phyloP scores from a whole-genome alignment of 2,329 filamentous ascomycete species.

The Malbranchea zuffiana region DNA sequence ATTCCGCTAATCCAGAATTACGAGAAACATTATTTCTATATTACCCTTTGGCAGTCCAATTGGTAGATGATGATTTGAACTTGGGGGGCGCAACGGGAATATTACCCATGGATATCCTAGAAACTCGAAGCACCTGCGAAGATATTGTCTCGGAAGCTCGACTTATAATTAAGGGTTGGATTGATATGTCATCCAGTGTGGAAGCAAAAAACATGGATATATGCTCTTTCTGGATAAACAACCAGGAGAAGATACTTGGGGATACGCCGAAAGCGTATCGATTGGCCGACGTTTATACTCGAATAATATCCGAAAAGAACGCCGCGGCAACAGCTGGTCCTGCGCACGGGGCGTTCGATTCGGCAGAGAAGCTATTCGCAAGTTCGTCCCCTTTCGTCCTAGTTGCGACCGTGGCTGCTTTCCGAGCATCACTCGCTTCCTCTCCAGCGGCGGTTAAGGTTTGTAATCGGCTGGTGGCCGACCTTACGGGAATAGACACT shows the following conservation, averaged over 20 bases:
- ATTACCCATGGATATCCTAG: conserved; percentile 38
- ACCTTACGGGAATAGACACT: conserved; percentile 46
- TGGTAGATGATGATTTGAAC: conserved; percentile 51
- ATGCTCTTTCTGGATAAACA: conserved; percentile 27
- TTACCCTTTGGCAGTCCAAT: conserved; percentile 44
- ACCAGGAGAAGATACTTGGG: conserved; percentile 23
- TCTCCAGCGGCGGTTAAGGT: conserved; percentile 40
- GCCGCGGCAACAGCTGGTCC: conserved; percentile 20
- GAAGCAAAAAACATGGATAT: neutral
- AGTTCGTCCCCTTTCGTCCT: conserved; percentile 37
- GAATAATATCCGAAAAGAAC: conserved; percentile 27
- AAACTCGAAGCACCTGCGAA: conserved; percentile 43
- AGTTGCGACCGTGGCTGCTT: conserved; percentile 39
- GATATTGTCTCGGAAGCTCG: conserved; percentile 44
- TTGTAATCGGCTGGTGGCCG: conserved; percentile 51
- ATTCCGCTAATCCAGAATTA: conserved; percentile 24
- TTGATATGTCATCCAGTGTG: conserved; percentile 17
- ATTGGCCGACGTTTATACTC: conserved; percentile 32
- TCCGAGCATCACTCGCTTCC: conserved; percentile 39
- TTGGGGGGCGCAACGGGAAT: conserved; percentile 46
- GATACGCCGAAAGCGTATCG: conserved; percentile 29
- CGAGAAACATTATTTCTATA: conserved; percentile 38
- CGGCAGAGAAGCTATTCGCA: conserved; percentile 27
- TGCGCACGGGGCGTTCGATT: conserved; percentile 23
- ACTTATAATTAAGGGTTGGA: conserved; percentile 36